Base-by-base conservation (phyloP, 2,329 filamentous ascomycete genomes). In the Fusarium staphyleae region DNA sequence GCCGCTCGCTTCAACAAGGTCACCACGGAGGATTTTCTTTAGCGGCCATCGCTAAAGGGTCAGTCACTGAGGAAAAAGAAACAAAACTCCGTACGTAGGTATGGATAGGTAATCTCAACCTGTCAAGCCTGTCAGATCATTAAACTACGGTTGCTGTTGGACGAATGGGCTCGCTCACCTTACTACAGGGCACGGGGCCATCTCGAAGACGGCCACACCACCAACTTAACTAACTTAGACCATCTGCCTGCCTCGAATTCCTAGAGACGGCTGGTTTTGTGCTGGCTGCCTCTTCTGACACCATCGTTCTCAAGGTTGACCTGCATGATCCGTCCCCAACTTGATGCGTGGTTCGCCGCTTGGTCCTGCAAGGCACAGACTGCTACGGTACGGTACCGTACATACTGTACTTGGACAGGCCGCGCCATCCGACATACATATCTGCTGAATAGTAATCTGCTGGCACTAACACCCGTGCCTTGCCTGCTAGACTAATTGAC, bases 111-210 rank as follows among this genome's bases (percentile, higher is more conserved):
- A n/a, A n/a, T n/a, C 43, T 51, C 44, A 14, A 24, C 53, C 43
- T 51, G 55, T 53, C 47, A 43, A 54, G 34, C 16, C 61, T 54
- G 62, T 66, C 65, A 66, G 55, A 67, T 66, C 63, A 66, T 57
- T 22, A 29, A 52, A 15, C 22, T n/a, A n/a, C n/a, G n/a, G n/a
- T 24, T 24, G 35, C 43, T 47, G 33, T 35, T 34, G 18, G 26
- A 55, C 65, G 55, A 65, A 67, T 67, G 40, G 61, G 55, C 33
- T 36, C 44, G 44, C 55, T 60, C 43, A 57, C 40, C 59, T 56
- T 44, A 35, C 30, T 43, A 41, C 40, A 42, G 15, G 55, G 53
- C 57, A 62, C 52, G 50, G 49, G 55, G 55, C 34, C 47, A 62
- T 46, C 47, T 45, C 30, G 44, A 34, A 37, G 35, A 16, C 37